Evolutionary conservation across 78 protist genomes (phyloP).

Genomic region (Guillardia theta): DNA sequence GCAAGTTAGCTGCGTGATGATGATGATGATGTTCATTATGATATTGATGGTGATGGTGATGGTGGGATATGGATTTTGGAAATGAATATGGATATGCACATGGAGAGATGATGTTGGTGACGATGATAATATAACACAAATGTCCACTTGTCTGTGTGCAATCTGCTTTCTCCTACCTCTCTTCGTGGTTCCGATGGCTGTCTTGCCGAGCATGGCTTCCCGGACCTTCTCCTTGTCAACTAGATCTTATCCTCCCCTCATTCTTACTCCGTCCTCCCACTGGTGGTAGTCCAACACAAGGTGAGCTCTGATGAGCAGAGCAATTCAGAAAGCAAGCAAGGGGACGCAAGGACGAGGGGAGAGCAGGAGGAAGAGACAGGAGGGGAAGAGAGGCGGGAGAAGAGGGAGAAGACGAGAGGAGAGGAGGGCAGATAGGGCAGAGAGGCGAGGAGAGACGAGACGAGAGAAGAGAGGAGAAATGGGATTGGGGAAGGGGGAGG

Average conservation of each 20-base stretch:
- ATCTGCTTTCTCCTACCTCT: too few species aligned
- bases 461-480: not conserved
- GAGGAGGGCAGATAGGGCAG: not conserved
- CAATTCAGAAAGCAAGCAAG: not conserved
- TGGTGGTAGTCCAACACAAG: conserved; percentile 86
- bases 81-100: too few species aligned
- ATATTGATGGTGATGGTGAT: too few species aligned
- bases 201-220: not conserved
- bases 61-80: too few species aligned
- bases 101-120: too few species aligned
- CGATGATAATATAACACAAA: too few species aligned
- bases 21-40: too few species aligned
- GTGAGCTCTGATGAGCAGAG: conserved; percentile 74
- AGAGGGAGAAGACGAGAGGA: not conserved
- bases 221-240: not conserved
- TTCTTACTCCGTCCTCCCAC: not conserved
- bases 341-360: not conserved
- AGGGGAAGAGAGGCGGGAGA: not conserved
- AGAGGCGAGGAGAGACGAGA: not conserved
- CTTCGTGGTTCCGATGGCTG: conserved; percentile 71
- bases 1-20: too few species aligned
- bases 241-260: not conserved
- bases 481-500: not conserved
- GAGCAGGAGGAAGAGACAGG: not conserved
- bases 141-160: too few species aligned